A percentile compares a stretch with the other conserved stretches of the same genome.
Evolutionary conservation across 2,329 filamentous ascomycete genomes (phyloP).

Genomic region (Amylocarpus encephaloides): DNA sequence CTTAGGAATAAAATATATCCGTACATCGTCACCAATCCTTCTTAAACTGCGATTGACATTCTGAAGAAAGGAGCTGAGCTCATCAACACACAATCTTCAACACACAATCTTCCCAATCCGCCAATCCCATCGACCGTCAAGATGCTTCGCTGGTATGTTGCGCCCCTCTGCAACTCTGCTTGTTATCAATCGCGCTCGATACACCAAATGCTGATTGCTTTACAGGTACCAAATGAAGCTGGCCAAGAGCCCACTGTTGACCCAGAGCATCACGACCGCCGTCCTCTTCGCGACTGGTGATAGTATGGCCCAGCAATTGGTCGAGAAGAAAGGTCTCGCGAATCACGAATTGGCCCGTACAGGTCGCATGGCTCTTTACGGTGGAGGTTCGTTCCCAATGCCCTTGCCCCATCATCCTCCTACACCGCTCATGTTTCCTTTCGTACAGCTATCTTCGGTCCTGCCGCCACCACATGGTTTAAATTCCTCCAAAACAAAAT

Average conservation of each 20-base stretch:
- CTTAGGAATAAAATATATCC: not conserved
- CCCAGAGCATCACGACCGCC: slow-evolving; percentile 83
- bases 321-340: slow-evolving; percentile 72
- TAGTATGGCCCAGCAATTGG: slow-evolving; percentile 80
- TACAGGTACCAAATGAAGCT: slow-evolving; percentile 80
- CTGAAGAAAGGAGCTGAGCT: not conserved
- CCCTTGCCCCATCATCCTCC: not conserved
- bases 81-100: not conserved
- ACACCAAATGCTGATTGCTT: slow-evolving; percentile 9
- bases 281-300: slow-evolving; percentile 92
- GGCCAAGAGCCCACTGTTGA: slow-evolving; percentile 75
- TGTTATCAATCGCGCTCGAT: not conserved
- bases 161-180: not conserved
- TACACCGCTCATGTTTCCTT: slow-evolving; percentile 13
- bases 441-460: slow-evolving; percentile 56
- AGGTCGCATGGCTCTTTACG: slow-evolving; percentile 73
- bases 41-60: not conserved
- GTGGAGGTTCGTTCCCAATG: slow-evolving; percentile 51
- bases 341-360: slow-evolving; percentile 71
- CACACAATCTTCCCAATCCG: not conserved
- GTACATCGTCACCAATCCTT: not conserved
- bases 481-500: slow-evolving; percentile 57
- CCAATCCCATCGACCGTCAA: slow-evolving; percentile 11
- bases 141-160: slow-evolving; percentile 30
- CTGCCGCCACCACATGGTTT: slow-evolving; percentile 66